phyloP scores from a whole-genome alignment of 192 early-diverging fungal genomes.

The Gonapodya sp. region DNA sequence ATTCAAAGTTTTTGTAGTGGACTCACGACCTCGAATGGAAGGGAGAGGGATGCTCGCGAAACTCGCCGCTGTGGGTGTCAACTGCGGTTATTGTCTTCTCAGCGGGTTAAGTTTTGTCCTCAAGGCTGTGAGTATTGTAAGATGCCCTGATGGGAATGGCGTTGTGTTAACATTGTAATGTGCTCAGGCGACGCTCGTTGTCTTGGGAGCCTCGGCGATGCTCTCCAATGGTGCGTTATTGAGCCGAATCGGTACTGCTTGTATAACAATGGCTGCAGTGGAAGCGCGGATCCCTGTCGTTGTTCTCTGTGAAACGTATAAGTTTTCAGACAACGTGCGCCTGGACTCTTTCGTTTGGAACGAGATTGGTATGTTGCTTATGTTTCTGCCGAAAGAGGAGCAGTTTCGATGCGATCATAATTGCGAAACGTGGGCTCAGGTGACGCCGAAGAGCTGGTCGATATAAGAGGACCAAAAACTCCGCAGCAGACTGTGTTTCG shows the following conservation, averaged over 20 bases:
- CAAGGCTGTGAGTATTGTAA: background rate
- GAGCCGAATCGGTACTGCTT: constrained; percentile 71
- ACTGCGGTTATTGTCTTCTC: background rate
- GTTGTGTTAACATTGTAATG: background rate
- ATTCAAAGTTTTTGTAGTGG: constrained; percentile 89
- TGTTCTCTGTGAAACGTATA: constrained; percentile 89
- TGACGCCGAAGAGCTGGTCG: constrained; percentile 78
- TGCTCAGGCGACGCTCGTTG: constrained; percentile 70
- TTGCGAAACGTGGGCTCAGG: constrained; percentile 26
- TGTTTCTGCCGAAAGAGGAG: no score
- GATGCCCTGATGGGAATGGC: background rate
- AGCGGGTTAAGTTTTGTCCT: background rate
- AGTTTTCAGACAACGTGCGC: constrained; percentile 85
- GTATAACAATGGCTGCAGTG: constrained; percentile 83
- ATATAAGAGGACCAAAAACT: constrained; percentile 13
- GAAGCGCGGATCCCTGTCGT: constrained; percentile 89
- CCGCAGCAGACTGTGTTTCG: constrained; percentile 24
- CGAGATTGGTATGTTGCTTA: constrained; percentile 74
- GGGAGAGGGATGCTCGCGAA: constrained; percentile 33
- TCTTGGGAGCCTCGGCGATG: constrained; percentile 87
- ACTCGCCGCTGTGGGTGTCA: background rate
- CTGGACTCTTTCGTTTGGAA: constrained; percentile 95
- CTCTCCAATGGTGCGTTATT: constrained; percentile 88
- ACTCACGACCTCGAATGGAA: constrained; percentile 80
- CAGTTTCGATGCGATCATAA: background rate